Conservation (phyloP, 2,329 filamentous ascomycete genomes). For the Penicillium polonicum region DNA sequence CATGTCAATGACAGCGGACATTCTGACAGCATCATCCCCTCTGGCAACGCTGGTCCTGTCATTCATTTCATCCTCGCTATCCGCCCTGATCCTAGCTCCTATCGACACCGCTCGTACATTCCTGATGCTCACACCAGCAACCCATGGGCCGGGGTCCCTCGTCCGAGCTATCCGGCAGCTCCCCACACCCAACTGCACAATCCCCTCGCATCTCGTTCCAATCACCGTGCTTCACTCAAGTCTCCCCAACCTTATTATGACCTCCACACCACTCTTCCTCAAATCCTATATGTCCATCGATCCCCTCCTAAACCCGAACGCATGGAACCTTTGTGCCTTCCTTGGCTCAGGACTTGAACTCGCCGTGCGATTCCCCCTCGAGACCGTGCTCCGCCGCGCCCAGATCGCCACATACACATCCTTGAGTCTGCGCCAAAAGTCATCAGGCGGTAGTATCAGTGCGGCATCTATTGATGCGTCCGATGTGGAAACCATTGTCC, state of each 20-base stretch:
- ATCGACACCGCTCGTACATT: constrained; percentile 85
- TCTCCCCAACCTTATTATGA: constrained; percentile 76
- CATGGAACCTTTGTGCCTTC: constrained; percentile 81
- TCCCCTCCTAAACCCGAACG: constrained; percentile 73
- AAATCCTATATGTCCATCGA: constrained; percentile 83
- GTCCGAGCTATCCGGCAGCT: constrained; percentile 74
- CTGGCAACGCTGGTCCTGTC: constrained; percentile 75
- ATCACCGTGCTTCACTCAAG: constrained; percentile 87
- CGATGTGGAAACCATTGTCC: constrained; percentile 70
- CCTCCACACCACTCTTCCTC: constrained; percentile 80
- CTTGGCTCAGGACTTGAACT: constrained; percentile 75
- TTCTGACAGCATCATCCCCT: constrained; percentile 78
- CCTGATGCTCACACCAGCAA: constrained; percentile 80
- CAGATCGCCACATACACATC: constrained; percentile 72
- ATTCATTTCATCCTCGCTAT: constrained; percentile 63
- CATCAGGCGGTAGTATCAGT: constrained; percentile 22
- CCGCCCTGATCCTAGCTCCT: constrained; percentile 78
- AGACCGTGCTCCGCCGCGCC: constrained; percentile 85
- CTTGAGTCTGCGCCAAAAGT: constrained; percentile 48
- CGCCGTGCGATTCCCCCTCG: constrained; percentile 82
- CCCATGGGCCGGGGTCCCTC: constrained; percentile 71
- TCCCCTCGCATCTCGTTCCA: constrained; percentile 67
- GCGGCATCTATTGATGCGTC: constrained; percentile 24
- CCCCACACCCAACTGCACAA: constrained; percentile 68
- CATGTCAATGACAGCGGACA: constrained; percentile 61